phyloP scores from a whole-genome alignment of 352 stramenopile species.

The Phytophthora constricta region DNA sequence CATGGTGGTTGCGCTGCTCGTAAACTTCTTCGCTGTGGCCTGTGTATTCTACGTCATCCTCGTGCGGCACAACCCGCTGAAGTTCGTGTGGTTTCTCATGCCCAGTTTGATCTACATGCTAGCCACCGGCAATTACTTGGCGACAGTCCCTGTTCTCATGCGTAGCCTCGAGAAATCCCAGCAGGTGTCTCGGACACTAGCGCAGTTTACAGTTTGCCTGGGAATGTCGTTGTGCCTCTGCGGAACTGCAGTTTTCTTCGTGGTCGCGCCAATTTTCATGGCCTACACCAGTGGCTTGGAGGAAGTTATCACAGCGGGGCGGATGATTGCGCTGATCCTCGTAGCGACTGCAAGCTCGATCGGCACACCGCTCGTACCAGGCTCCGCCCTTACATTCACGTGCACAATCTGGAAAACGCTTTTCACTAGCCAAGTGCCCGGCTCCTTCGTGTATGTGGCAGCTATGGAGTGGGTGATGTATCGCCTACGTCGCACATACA shows the following conservation, averaged over 20 bases:
- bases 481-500: conserved; percentile 65
- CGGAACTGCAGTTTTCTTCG: conserved; percentile 60
- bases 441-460: conserved; percentile 50
- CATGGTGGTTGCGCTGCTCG: conserved; percentile 47
- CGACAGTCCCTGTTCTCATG: conserved; percentile 68
- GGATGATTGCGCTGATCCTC: conserved; percentile 50
- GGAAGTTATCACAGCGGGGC: conserved; percentile 45
- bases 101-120: conserved; percentile 66
- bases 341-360: conserved; percentile 62
- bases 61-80: conserved; percentile 67
- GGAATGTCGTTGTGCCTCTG: conserved; percentile 58
- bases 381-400: conserved; percentile 50
- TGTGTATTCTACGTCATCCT: conserved; percentile 63
- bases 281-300: conserved; percentile 58
- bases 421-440: conserved; percentile 47
- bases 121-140: conserved; percentile 51
- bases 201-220: conserved; percentile 64
- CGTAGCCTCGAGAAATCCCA: conserved; percentile 65
- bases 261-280: conserved; percentile 65
- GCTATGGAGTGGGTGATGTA: conserved; percentile 60
- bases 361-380: conserved; percentile 44
- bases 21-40: conserved; percentile 60
- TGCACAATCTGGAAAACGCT: conserved; percentile 64
- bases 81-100: conserved; percentile 62
- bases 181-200: conserved; percentile 67